phyloP scores from a whole-genome alignment of 805 yeast genomes.

The Lachancea meyersii region DNA sequence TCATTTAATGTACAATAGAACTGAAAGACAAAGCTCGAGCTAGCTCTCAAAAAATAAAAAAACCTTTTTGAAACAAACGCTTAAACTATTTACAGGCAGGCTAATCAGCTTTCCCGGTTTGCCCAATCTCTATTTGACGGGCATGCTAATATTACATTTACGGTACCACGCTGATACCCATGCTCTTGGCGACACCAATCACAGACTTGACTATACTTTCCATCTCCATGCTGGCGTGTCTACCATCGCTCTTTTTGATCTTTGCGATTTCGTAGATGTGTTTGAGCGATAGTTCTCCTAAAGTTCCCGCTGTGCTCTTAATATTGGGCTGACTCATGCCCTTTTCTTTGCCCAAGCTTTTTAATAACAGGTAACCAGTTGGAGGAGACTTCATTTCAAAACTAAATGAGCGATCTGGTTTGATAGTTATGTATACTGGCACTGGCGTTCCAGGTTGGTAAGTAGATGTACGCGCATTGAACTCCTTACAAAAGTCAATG shows the following conservation, averaged over 20 bases:
- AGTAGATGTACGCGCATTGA: constrained; percentile 92
- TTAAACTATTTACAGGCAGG: constrained; percentile 1
- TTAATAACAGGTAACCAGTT: constrained; percentile 75
- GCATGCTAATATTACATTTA: constrained; percentile 26
- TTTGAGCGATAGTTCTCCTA: constrained; percentile 70
- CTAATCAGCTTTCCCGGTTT: neutral
- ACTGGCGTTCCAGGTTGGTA: constrained; percentile 82
- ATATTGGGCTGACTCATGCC: constrained; percentile 59
- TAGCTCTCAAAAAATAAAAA: too few species aligned
- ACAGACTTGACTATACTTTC: constrained; percentile 76
- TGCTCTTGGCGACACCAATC: constrained; percentile 79
- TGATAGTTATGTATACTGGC: constrained; percentile 77
- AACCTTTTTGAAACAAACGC: too few species aligned
- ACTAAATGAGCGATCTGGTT: constrained; percentile 85
- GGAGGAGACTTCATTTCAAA: constrained; percentile 90
- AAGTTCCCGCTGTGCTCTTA: constrained; percentile 27
- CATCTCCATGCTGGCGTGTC: constrained; percentile 64
- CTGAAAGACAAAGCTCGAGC: neutral
- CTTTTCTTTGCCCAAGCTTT: constrained; percentile 64
- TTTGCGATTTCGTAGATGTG: constrained; percentile 93
- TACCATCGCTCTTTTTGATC: constrained; percentile 80
- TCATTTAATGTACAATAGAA: constrained; percentile 4
- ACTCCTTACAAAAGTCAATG: constrained; percentile 96
- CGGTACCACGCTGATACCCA: constrained; percentile 78
- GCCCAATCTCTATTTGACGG: neutral